Base-by-base conservation (phyloP, 2,329 filamentous ascomycete species). In the Neobulgaria alba region DNA sequence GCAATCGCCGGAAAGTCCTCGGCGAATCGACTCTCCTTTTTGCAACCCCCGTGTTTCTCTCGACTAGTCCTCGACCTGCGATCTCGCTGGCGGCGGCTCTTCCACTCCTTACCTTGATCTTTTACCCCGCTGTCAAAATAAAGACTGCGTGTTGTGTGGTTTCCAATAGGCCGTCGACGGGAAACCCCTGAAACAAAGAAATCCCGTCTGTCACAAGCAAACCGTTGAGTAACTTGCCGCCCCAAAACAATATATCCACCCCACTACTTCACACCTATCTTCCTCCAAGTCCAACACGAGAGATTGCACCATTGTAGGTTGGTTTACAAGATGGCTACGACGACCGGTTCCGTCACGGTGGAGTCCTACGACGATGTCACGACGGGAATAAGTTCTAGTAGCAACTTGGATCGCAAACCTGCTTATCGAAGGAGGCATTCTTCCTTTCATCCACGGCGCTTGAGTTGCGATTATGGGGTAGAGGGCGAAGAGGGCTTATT, bases 401-500 rank as follows among this genome's bases (percentile, higher is more conserved):
- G 29, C n/a, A n/a, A n/a, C n/a, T n/a, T n/a, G 7, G 41, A 42
- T 3, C 19, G 39, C 14, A 50, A 50, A 32, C 51, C 52, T 10
- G 33, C 42, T n/a, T 54, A 50, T 30, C 50, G 43, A 33, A 50
- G 69, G 42, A 66, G 75, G 29, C 75, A 73, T 52, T 80, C 77
- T 2, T 74, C 72, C 41, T 75, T 75, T 43, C 63, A 72, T 39
- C 73, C 72, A 2, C 63, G 60, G 20, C 54, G 75, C 51, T 66
- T 71, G 50, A 79, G 75, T 9, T 64, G 77, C n/a, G 70, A 77
- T 29, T 69, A 71, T 52, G 68, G 72, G 48, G 73, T 79, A 65
- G 77, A 82, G 31, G 69, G 72, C 29, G 77, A 82, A 49, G 77
- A 82, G 52, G 66, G 69, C 16, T 59, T 82, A 21, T 56, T 81